Percentiles rank a stretch among this genome's conserved stretches.
Conservation (phyloP, 2,329 filamentous ascomycete genomes). For the Teratosphaeria viscida region DNA sequence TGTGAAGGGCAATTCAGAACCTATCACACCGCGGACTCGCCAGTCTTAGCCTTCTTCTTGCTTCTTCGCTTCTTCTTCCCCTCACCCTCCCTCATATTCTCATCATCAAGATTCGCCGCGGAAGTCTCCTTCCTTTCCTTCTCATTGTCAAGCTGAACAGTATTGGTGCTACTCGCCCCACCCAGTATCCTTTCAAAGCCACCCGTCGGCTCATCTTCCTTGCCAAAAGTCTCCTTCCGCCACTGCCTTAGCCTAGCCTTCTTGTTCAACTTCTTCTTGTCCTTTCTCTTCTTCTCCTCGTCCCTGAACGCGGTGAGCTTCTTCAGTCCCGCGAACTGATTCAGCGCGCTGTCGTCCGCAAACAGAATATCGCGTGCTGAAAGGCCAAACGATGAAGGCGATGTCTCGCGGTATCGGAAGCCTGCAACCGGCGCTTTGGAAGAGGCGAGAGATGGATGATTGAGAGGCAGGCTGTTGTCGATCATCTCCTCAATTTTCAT, state of each 20-base stretch:
- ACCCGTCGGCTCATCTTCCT: slow-evolving; percentile 37
- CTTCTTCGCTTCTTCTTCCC: neutral
- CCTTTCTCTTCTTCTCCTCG: slow-evolving; percentile 75
- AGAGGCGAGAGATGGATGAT: slow-evolving; percentile 48
- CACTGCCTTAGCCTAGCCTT: slow-evolving; percentile 84
- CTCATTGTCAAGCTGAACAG: neutral
- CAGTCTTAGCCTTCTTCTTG: neutral
- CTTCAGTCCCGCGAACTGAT: slow-evolving; percentile 86
- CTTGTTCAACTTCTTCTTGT: slow-evolving; percentile 82
- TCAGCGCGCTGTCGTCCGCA: slow-evolving; percentile 73
- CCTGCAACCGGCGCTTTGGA: slow-evolving; percentile 39
- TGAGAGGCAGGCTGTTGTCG: slow-evolving; percentile 63
- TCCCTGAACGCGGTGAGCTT: slow-evolving; percentile 88
- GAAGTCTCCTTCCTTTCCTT: neutral
- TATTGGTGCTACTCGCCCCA: slow-evolving; percentile 12
- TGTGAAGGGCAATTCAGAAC: neutral
- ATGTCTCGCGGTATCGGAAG: slow-evolving; percentile 93
- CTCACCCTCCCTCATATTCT: neutral
- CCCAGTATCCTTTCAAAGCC: slow-evolving; percentile 28
- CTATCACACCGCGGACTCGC: neutral
- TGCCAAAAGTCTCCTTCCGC: slow-evolving; percentile 59
- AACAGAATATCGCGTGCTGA: slow-evolving; percentile 86
- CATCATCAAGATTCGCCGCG: neutral
- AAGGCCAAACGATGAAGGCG: slow-evolving; percentile 79
- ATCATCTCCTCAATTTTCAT: slow-evolving; percentile 77